Evolutionary conservation across 2,329 filamentous ascomycete genomes (phyloP), one percentile per base, ranked within the genome.

Genomic region (Exophiala viscosa): DNA sequence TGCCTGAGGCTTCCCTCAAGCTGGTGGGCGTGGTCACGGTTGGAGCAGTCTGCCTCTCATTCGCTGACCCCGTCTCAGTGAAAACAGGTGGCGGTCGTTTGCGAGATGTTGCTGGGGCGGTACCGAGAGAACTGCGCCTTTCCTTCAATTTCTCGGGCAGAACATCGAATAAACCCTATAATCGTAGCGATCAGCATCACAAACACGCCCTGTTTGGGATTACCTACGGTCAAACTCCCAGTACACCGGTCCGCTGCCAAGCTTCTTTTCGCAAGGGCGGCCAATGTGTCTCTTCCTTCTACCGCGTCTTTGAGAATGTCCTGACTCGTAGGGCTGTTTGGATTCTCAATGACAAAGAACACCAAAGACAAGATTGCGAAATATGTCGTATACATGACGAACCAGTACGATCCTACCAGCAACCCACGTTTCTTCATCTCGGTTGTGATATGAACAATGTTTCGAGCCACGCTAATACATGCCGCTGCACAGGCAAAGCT

Each of bases 201-300:
- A 42, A 42, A 3, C 20, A 8, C n/a, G 11, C 18, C 38, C 15
- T 11, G 5, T 18, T 28, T 5, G 45, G 11, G 44, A 15, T 40
- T 3, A 72, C 82, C 69, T 77, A 92, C 89, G 66, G 84, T 81
- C 23, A 99, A 77, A 36, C 88, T 86, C 41, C 77, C 79, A 1
- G 88, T 89, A 64, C 95, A 93, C 56, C 89, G 80, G 66, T 96
- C 90, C 2, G 93, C 93, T 33, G 91, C 90, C 77, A 95, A 80
- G 65, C 90, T 96, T 63, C 87, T 86, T 63, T 87, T 84, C 2
- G 90, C 87, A 52, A 97, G 78, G 13, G 83, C 84, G 45, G 84
- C 82, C 55, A 97, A 81, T 57, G 91, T 88, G 59, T 92, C 86
- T 65, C 88, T 88, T 14, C 92, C 93, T 58, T 90, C 87, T 55